A percentile compares a stretch with the other conserved stretches of the same genome.
Evolutionary conservation across 1,139 yeast species (phyloP).

Genomic region (Candida sp.): DNA sequence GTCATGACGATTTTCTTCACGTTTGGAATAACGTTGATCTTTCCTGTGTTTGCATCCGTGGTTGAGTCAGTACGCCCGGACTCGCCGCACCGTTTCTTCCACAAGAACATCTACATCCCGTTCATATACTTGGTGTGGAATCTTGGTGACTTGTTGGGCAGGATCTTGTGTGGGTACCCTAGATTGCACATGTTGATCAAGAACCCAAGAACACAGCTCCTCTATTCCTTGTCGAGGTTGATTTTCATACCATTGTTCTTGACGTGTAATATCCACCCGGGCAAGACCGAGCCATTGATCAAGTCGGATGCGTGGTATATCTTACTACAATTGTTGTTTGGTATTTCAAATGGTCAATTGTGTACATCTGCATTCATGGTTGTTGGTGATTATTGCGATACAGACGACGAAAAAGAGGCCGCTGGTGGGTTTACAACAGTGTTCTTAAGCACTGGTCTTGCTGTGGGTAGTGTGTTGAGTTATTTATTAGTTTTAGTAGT

Average conservation of each 20-base stretch:
- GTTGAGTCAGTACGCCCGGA: conserved; percentile 54
- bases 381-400: conserved; percentile 62
- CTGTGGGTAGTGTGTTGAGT: conserved; percentile 77
- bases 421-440: conserved; percentile 94
- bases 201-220: conserved; percentile 45
- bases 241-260: conserved; percentile 66
- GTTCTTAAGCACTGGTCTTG: conserved; percentile 74
- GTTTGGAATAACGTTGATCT: conserved; percentile 76
- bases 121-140: conserved; percentile 85
- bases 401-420: conserved; percentile 78
- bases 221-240: conserved; percentile 57
- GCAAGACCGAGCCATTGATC: conserved; percentile 37
- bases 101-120: conserved; percentile 67
- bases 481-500: conserved; percentile 58
- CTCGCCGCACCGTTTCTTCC: conserved; percentile 35
- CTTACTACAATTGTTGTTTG: conserved; percentile 74
- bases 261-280: conserved; percentile 64
- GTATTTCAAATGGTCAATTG: conserved; percentile 86
- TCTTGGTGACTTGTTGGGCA: conserved; percentile 81
- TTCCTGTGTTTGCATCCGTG: conserved; percentile 89
- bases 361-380: conserved; percentile 84
- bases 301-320: conserved; percentile 73
- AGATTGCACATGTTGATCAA: conserved; percentile 39
- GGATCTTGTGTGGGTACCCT: conserved; percentile 66
- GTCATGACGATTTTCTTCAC: conserved; percentile 75